Base-by-base conservation (phyloP, 2,329 filamentous ascomycete species). In the Orbilia quercus region DNA sequence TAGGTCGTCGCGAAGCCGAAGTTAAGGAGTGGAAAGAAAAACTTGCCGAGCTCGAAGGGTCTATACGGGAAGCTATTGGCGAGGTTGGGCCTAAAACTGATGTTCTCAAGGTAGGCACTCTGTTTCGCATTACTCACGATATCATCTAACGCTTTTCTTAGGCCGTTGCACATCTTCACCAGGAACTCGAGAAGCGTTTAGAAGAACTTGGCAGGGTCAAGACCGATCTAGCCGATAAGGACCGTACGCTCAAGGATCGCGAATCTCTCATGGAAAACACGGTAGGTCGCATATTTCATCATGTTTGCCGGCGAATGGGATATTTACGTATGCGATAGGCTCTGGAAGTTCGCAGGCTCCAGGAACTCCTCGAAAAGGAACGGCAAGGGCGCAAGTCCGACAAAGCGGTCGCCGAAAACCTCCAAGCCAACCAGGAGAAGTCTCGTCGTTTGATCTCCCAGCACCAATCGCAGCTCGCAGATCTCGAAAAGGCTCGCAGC, bases 281-380 rank as follows among this genome's bases (percentile, higher is more conserved):
- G 76, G 75, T 76, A 73, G 22, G 67, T 58, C 7, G 20, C 16
- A 47, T 67, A 11, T 2, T 60, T 23, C 20, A 12, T 34, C 18
- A 31, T 42, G 48, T 25, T 4, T 47, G 50, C 20, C 22, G 18
- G 16, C 38, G 36, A 4, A 11, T 12, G 11, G 14, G 40, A 51
- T 66, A 50, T 58, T 67, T 44, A 67, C 63, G 22, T 9, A 47
- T 12, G 28, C 5, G 20, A 91, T 91, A 95, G 78, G 91, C 90
- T 1, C 85, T 98, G 20, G 95, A 99, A 80, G 90, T 88, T 60
- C 88, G 91, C 71, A 92, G 92, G 77, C 84, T 98, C 9, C 88
- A 89, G 0, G 94, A 98, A 76, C 85, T 96, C 59, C 88, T 98
- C 12, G 94, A 98, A 55, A 96, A 96, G 78, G 95, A 99, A 81